Conservation (phyloP, 352 stramenopile genomes). For the Pythium biforme region DNA sequence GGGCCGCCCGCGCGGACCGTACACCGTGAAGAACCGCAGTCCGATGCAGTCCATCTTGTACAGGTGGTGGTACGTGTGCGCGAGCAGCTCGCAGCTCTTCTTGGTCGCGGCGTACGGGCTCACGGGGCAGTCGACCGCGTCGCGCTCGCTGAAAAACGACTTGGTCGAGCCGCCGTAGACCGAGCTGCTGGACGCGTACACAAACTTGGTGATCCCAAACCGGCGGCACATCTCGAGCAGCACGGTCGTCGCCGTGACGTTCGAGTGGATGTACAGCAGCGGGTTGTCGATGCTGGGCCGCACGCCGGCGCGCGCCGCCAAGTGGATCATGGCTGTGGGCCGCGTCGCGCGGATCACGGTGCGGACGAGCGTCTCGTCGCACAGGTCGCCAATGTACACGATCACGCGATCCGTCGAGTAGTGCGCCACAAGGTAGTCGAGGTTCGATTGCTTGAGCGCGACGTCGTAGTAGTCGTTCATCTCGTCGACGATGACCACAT, state of each 20-base stretch:
- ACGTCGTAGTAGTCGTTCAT: constrained; percentile 99
- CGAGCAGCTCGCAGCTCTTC: constrained; percentile 96
- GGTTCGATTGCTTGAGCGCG: constrained; percentile 94
- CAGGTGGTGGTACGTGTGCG: constrained; percentile 97
- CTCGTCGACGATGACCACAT: constrained; percentile 97
- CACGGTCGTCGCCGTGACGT: constrained; percentile 93
- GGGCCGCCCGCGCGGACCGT: constrained; percentile 93
- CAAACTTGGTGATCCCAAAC: constrained; percentile 92
- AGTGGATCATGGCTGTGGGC: constrained; percentile 90
- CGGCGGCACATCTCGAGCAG: constrained; percentile 92
- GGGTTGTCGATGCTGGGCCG: constrained; percentile 97
- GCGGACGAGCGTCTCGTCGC: constrained; percentile 90
- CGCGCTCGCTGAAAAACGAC: constrained; percentile 88
- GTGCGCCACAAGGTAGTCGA: constrained; percentile 75
- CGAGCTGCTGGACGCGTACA: constrained; percentile 94
- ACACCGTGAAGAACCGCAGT: constrained; percentile 99
- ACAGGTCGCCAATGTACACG: constrained; percentile 94
- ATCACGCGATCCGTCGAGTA: constrained; percentile 56
- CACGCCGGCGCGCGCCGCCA: constrained; percentile 96
- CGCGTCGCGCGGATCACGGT: constrained; percentile 87
- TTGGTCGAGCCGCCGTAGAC: constrained; percentile 95
- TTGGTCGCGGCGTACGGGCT: constrained; percentile 97
- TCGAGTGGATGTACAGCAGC: constrained; percentile 97
- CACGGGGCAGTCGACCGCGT: constrained; percentile 93
- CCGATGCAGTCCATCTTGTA: constrained; percentile 95